Base-by-base conservation (phyloP, 805 yeast species). In the Starmerella ratchasimensis region DNA sequence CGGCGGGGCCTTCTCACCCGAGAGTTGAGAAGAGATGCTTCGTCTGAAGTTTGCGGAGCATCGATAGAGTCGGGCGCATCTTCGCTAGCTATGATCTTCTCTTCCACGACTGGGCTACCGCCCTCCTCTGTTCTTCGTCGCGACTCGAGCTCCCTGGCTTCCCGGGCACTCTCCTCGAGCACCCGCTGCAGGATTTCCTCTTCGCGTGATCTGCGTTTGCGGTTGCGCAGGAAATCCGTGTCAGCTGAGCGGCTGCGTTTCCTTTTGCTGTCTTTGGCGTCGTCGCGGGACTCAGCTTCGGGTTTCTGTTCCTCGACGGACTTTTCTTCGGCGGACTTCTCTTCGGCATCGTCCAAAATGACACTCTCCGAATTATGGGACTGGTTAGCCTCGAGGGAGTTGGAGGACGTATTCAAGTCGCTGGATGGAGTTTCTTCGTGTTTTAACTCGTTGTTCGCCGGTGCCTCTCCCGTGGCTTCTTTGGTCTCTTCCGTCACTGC, bases 101-200 rank as follows among this genome's bases (percentile, higher is more conserved):
- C 27, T 13, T 37, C 38, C 22, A 13, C 38, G 3, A 17, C 44
- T 57, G 59, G 19, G 63, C 16, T 20, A 7, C 47, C 25, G 46
- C 44, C 36, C 46, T 46, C 39, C 6, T 17, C 27, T 15, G 43
- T 28, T 16, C 37, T 27, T 16, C 49, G 36, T 2, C 40, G 35
- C 14, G 42, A 44, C 43, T 41, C 39, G 42, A 49, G 38, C 36
- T 48, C 39, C 30, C 45, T 41, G 13, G 49, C 51, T 36, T 62
- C 66, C 24, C 57, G 50, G 5, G 56, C 60, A 15, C 60, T 51
- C 35, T 60, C 64, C 43, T 61, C 62, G 14, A 63, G 51, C 6
- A 63, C 68, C 3, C 67, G 55, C 27, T 59, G 59, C 31, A 63
- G 50, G 9, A 58, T 57, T 34, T 57, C 61, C 25, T 60, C 63